Evolutionary conservation across 495 filamentous ascomycete species (phyloP), one percentile per base, ranked within the genome.

Genomic region (Aspergillus cavernicola): DNA sequence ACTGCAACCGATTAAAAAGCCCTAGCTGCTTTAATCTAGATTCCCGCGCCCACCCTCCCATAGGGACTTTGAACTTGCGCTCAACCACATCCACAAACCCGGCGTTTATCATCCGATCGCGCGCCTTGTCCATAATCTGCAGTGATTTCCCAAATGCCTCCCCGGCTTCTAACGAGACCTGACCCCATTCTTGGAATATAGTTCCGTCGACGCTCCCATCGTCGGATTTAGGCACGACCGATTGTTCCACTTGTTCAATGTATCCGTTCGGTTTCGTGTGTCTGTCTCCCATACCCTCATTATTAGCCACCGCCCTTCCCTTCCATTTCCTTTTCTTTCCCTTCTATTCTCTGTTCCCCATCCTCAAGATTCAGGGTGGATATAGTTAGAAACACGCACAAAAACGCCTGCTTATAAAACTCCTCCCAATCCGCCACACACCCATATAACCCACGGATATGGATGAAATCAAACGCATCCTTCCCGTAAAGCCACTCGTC

Each of bases 191-290:
- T 20, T 19, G 16, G 10, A 55, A 48, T 10, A 40, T 35, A 8
- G 55, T 36, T 10, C 46, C 53, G 2, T 42, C 11, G 6, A 54
- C 15, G 5, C 49, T 61, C 3, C 57, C 57, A 44, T 68, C 66
- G 46, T 64, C 63, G 22, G 70, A 56, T n/a, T 58, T 66, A 1
- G 62, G 62, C 0, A 55, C 61, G 19, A 68, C 56, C 13, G 65
- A 61, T 22, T 60, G 65, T 29, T 76, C 73, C 37, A 63, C 58
- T 10, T 74, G 60, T 55, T 77, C 74, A 26, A 72, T 50, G 56
- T 65, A 75, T 3, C 73, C 74, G 7, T 68, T 71, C 1, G 73
- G 70, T n/a, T 66, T 64, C 1, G 75, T 58, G 39, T 72, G 64
- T 12, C 20, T 40, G n/a, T 43, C 1, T 4, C 13, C 3, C 15